Percentiles rank a stretch among this genome's conserved stretches.
phyloP scores from a whole-genome alignment of 2,329 filamentous ascomycete species.

The Zelopaecilomyces penicillatus region DNA sequence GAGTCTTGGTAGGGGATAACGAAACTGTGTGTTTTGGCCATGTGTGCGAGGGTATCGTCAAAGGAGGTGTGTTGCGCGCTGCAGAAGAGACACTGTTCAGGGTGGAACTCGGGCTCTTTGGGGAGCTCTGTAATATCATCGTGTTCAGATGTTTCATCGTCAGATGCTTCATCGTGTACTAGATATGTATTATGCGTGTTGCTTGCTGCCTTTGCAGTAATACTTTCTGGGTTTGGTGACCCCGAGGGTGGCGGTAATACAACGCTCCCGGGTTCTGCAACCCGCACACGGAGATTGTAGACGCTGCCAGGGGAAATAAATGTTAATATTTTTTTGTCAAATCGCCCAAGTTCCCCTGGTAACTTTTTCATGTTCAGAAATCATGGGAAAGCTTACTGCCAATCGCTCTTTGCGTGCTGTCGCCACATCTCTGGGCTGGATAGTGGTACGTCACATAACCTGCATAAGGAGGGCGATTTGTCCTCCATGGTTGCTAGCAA shows the following conservation, averaged over 20 bases:
- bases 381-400: constrained; percentile 11
- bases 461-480: constrained; percentile 13
- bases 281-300: constrained; percentile 15
- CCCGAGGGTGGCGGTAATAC: constrained; percentile 7
- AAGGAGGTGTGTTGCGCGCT: constrained; percentile 19
- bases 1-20: constrained; percentile 30
- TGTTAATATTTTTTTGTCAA: neutral
- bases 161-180: neutral
- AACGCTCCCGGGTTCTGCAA: constrained; percentile 13
- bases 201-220: neutral
- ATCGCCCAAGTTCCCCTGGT: neutral
- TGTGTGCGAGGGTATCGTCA: constrained; percentile 35
- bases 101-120: constrained; percentile 15
- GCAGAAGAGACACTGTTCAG: constrained; percentile 36
- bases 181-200: neutral
- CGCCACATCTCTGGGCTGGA: constrained; percentile 11
- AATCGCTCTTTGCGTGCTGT: constrained; percentile 16
- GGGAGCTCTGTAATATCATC: constrained; percentile 1
- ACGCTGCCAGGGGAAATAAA: constrained; percentile 10
- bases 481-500: constrained; percentile 1
- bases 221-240: constrained; percentile 1
- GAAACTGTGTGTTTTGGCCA: constrained; percentile 41
- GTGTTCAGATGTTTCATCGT: neutral
- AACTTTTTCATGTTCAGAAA: neutral
- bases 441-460: constrained; percentile 14